Evolutionary conservation across 1,284 basidiomycete species (phyloP), one percentile per base, ranked within the genome.

Genomic region (Pisolithus thermaeus): DNA sequence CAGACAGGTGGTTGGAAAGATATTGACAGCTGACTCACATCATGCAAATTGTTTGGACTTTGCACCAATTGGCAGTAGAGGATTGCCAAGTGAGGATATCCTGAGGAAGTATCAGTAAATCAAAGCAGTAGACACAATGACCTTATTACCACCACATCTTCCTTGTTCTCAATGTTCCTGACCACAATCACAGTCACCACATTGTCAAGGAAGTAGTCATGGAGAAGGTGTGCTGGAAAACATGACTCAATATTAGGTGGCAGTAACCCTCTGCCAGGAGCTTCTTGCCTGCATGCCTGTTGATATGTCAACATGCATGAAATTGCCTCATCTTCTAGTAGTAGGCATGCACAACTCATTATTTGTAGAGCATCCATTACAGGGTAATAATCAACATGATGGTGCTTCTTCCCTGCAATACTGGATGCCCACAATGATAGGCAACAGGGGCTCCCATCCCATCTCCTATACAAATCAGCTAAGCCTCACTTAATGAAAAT

Each of bases 231-330:
- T n/a, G n/a, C n/a, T n/a, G n/a, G n/a, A n/a, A n/a, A n/a, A n/a
- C n/a, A n/a, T n/a, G n/a, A n/a, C n/a, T n/a, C n/a, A n/a, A n/a
- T 94, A 59, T 99, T 97, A 99, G 82, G 83, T 99, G 97, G 70
- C 97, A 97, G 69, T 99, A 73, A 16, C 94, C 96, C 69, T 99
- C 96, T 14, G 87, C 88, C 55, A 99, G 72, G 81, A 99, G 98
- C 71, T 99, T 99, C 73, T 96, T 97, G 79, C 69, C 97, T 95
- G 46, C 95, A 80, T 2, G 92, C 97, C 66, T 96, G 90, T 64
- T 99, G 96, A 64, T 92, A 94, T 89, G 99, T 96, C 46, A 99
- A 74, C 7, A 99, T 87, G 63, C 94, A 97, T n/a, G 92, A 87
- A 59, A 90, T 93, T 51, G 84, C 84, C 9, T 87, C 83, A 60